Evolutionary conservation across 768 basidiomycete species (phyloP).

Genomic region (Boletus pseudopeckii): DNA sequence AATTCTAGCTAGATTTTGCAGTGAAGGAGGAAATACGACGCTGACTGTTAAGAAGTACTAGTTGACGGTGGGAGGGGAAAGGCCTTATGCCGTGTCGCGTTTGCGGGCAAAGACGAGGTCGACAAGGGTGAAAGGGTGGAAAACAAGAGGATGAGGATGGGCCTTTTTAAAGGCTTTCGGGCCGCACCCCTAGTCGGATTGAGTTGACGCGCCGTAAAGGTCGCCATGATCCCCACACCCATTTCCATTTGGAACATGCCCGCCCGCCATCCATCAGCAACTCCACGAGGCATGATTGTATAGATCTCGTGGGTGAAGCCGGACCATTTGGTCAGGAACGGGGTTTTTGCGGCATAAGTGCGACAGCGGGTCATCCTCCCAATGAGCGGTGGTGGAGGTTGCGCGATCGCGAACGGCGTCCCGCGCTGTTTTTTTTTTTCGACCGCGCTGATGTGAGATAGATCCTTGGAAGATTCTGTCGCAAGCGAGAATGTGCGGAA

Average conservation of each 20-base stretch:
- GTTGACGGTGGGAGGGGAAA: not conserved
- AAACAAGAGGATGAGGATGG: not conserved
- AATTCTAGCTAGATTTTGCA: not conserved
- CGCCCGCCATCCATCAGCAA: constrained; percentile 21
- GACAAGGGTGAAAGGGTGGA: not conserved
- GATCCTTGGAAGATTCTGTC: not conserved
- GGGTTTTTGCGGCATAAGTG: constrained; percentile 5
- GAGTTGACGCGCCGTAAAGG: constrained; percentile 14
- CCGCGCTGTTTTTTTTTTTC: not conserved
- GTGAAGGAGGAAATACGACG: not conserved
- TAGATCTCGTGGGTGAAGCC: constrained; percentile 2
- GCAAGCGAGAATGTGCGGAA: constrained; percentile 3
- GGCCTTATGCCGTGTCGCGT: not conserved
- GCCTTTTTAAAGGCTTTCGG: constrained; percentile 6
- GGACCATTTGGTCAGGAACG: constrained; percentile 1
- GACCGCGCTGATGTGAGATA: constrained; percentile 1
- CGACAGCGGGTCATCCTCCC: not conserved
- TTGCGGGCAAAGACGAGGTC: not conserved
- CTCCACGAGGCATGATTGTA: constrained; percentile 23
- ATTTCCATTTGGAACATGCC: constrained; percentile 18
- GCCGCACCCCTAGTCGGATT: not conserved
- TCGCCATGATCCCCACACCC: constrained; percentile 10
- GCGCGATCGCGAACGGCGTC: not conserved
- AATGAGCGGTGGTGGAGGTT: not conserved
- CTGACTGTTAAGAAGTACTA: not conserved